Percentiles rank a stretch among this genome's conserved stretches.
Evolutionary conservation across 2,329 filamentous ascomycete genomes (phyloP).

Genomic region (Colletotrichum gloeosporioides): DNA sequence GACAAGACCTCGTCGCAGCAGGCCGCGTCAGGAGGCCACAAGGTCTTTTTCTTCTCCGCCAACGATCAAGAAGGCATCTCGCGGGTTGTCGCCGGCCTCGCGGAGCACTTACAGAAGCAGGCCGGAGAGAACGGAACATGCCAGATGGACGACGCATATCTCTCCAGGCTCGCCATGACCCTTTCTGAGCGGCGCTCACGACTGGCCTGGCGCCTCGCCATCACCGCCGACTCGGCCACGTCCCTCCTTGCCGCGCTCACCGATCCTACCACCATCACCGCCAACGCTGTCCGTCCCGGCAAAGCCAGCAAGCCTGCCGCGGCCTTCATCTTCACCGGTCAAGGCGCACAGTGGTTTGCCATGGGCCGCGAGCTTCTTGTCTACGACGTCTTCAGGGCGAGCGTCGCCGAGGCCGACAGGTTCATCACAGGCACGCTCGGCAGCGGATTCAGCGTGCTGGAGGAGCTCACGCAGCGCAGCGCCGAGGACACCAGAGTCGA

Average conservation of each 20-base stretch:
- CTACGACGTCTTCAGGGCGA: constrained; percentile 39
- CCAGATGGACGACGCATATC: background rate
- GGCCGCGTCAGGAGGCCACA: background rate
- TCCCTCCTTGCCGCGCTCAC: background rate
- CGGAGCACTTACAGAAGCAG: background rate
- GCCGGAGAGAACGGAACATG: background rate
- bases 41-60: background rate
- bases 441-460: constrained; percentile 24
- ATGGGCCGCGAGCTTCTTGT: constrained; percentile 31
- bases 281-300: background rate
- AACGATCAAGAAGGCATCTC: background rate
- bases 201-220: background rate
- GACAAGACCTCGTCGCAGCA: background rate
- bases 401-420: background rate
- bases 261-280: background rate
- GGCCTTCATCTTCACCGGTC: constrained; percentile 29
- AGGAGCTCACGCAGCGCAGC: constrained; percentile 32
- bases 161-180: background rate
- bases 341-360: constrained; percentile 28
- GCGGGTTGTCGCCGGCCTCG: background rate
- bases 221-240: background rate
- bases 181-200: background rate
- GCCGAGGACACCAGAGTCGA: constrained; percentile 21
- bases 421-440: constrained; percentile 29
- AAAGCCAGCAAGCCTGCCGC: constrained; percentile 29